Evolutionary conservation across 371 early-diverging fungal species (phyloP), one percentile per base, ranked within the genome.

Genomic region (Rhizopus sp.): DNA sequence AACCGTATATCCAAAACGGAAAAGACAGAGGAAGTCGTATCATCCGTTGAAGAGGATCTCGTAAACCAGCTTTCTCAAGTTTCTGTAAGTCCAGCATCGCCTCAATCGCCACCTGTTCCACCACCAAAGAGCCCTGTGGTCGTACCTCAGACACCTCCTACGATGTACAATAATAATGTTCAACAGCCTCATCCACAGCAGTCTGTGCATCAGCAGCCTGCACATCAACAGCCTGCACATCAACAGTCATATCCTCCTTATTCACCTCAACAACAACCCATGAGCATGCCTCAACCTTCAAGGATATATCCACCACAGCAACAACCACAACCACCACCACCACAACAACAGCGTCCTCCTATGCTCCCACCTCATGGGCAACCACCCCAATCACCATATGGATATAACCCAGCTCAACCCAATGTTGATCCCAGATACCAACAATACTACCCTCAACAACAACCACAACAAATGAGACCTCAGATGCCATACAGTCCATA

Each of bases 351-450:
- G 17, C 69, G 51, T n/a, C 66, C 67, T 31, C 73, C 50, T 38
- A 47, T 53, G 45, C 53, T 52, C n/a, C 42, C 76, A 31, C 56
- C 64, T 30, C 66, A 66, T 38, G 50, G 55, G 4, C 69, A 62
- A 31, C 62, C 57, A 12, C 52, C 50, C 9, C 60, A 64, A 31
- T 57, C 60, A 34, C 53, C 53, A 39, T 65, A 65, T 47, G 64
- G 64, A 23, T 55, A 60, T 16, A 57, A 62, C 31, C 52, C 52
- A 23, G 42, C 16, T 33, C 56, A 54, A 41, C 41, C 49, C 13
- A 47, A 33, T 23, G 55, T 71, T 13, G 65, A 62, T 44, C 69
- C 72, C 12, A 62, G 69, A 42, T 69, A 76, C 41, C 68, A 63
- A 30, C 72, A 65, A 15, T 56, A 55, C 8, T 59, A 59, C n/a